Conservation (phyloP, 352 stramenopile species). For the Albugo candida region DNA sequence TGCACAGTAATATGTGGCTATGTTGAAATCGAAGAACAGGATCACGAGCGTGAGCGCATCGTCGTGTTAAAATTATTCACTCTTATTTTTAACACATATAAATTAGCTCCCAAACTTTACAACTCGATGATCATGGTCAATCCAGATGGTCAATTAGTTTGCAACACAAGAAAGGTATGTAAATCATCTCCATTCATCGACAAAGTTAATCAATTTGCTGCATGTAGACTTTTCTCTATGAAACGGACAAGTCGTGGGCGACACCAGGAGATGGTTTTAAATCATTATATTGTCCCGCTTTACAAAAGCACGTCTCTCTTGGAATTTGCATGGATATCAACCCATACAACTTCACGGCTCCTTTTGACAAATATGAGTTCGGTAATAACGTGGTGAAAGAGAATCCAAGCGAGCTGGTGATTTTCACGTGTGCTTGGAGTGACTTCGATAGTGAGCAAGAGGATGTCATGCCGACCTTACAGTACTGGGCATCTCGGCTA, state of each 20-base stretch:
- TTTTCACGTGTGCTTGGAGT: constrained; percentile 73
- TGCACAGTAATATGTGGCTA: constrained; percentile 60
- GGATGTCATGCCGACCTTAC: constrained; percentile 24
- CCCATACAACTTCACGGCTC: constrained; percentile 50
- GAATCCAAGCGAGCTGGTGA: constrained; percentile 37
- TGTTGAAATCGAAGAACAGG: constrained; percentile 17
- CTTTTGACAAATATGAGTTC: constrained; percentile 56
- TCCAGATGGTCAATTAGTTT: constrained; percentile 37
- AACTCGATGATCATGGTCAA: constrained; percentile 72
- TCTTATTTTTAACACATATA: not conserved
- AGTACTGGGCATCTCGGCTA: constrained; percentile 57
- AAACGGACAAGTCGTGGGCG: constrained; percentile 67
- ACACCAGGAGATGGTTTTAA: constrained; percentile 36
- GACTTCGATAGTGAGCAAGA: constrained; percentile 36
- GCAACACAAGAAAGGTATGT: constrained; percentile 36
- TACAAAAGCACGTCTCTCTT: constrained; percentile 59
- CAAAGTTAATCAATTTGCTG: not conserved
- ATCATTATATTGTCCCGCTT: constrained; percentile 54
- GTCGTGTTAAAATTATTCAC: not conserved
- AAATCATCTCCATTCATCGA: not conserved
- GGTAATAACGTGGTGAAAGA: constrained; percentile 19
- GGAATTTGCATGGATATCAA: constrained; percentile 85
- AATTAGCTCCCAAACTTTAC: constrained; percentile 18
- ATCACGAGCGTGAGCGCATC: not conserved
- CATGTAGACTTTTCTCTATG: constrained; percentile 48